Evolutionary conservation across 2,329 filamentous ascomycete genomes (phyloP).

Genomic region (Grosmannia huntii): DNA sequence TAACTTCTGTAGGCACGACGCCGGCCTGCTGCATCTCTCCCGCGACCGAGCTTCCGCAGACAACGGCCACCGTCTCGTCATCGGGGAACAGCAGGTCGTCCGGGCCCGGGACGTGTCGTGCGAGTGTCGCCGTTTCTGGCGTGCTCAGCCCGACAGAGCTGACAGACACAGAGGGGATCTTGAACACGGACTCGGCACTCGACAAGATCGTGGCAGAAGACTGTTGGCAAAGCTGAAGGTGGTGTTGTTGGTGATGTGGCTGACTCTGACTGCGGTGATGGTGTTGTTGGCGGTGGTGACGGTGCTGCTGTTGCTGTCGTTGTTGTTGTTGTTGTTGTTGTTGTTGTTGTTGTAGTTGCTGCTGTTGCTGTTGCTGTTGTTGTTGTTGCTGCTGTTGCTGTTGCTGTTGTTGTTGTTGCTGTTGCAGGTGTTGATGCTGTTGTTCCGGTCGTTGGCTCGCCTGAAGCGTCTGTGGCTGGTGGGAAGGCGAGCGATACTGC

Average conservation of each 20-base stretch:
- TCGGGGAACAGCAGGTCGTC: conserved; percentile 13
- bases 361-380: neutral
- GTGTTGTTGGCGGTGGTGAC: neutral
- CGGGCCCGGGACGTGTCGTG: conserved; percentile 2
- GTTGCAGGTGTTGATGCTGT: neutral
- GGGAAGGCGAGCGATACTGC: neutral
- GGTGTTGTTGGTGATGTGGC: neutral
- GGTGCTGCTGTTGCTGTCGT: neutral
- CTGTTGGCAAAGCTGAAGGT: neutral
- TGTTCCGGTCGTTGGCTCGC: conserved; percentile 1
- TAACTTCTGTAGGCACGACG: neutral
- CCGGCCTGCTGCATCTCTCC: neutral
- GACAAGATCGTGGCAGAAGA: neutral
- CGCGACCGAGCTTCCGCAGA: neutral
- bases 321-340: neutral
- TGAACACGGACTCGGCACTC: neutral
- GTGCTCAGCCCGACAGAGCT: neutral
- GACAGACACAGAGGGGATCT: neutral
- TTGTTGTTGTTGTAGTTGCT: neutral
- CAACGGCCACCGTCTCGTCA: conserved; percentile 8
- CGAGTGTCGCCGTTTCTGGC: neutral
- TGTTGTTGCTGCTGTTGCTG: neutral
- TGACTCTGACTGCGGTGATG: neutral
- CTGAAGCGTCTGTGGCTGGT: conserved; percentile 1
- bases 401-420: neutral